Evolutionary conservation across 345 rosid genomes (phyloP).

Genomic region (Eucalyptus regnans): DNA sequence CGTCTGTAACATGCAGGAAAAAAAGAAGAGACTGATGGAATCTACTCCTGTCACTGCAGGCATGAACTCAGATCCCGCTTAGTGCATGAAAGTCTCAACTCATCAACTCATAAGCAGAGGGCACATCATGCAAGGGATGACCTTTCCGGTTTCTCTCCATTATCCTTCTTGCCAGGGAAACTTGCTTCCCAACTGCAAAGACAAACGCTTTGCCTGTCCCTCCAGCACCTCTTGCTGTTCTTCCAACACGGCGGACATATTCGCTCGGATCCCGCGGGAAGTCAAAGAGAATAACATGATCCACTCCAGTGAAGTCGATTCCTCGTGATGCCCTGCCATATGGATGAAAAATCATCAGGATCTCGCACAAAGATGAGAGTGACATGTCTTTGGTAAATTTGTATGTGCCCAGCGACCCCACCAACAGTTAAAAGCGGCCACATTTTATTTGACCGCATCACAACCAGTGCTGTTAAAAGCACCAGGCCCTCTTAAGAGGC

Average conservation of each 20-base stretch:
- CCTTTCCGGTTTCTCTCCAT: slow-evolving; percentile 78
- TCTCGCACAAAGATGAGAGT: neutral
- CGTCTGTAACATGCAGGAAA: neutral
- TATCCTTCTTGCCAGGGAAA: slow-evolving; percentile 46
- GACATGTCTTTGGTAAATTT: neutral
- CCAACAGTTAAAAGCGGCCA: neutral
- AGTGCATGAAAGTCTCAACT: neutral
- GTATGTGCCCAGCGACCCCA: neutral
- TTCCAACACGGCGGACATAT: slow-evolving; percentile 89
- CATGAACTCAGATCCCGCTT: neutral
- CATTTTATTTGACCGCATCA: neutral
- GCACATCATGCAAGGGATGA: slow-evolving; percentile 87
- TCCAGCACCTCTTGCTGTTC: slow-evolving; percentile 90
- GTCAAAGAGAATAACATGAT: slow-evolving; percentile 82
- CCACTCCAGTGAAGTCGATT: slow-evolving; percentile 72
- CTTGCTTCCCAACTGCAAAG: slow-evolving; percentile 90
- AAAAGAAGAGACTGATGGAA: neutral
- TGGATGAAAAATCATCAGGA: neutral
- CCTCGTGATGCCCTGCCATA: slow-evolving; percentile 81
- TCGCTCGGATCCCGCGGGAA: slow-evolving; percentile 92
- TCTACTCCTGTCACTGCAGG: neutral
- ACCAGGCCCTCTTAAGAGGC: neutral
- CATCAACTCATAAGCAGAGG: slow-evolving; percentile 50
- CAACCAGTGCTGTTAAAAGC: neutral
- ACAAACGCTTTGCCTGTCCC: slow-evolving; percentile 84